Base-by-base conservation (phyloP, 1,139 yeast species). In the Saccharomyces hybrid region DNA sequence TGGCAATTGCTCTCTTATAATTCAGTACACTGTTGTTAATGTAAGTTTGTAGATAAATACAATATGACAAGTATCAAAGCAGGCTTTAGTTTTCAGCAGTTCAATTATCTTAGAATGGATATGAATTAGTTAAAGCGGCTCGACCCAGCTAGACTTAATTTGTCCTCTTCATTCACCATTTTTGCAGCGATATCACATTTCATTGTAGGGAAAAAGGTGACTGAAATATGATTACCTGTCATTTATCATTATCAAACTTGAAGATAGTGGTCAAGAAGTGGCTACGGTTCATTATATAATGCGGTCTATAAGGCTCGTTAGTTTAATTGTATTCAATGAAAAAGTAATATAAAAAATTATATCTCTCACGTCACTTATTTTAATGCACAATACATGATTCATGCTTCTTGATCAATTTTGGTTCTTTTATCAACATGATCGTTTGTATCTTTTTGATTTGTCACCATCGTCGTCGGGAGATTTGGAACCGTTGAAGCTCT, bases 401-500 rank as follows among this genome's bases (percentile, higher is more conserved):
- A 31, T 16, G 11, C 23, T 48, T 31, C 26, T 34, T 32, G 32
- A n/a, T 49, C 47, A 4, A 14, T 14, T 29, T 51, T 57, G 5
- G 52, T 27, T 20, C 46, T 54, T 28, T 57, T 57, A 9, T 57
- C 59, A 31, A 50, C 31, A 42, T 57, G 59, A 8, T 41, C 50
- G 31, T 48, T 50, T n/a, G 28, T 6, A 26, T 46, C 44, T 25
- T 38, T 38, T 38, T 38, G 44, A 4, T 38, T 38, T 11, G 44
- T 9, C 16, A 38, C 25, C 16, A 38, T 16, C 23, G 25, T 11
- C 16, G 16, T 16, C 16, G 44, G 44, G 16, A 38, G 11, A 38
- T 38, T 38, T 38, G 44, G 44, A 16, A 16, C 44, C 13, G 25
- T 38, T 7, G 44, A 38, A 20, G 44, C 44, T 16, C 44, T 16